These are phyloP conservation scores for Debaryomycetaceae sp. DNA, from an alignment of 1,139 yeast genomes.

Conservation along the genomic window DNA sequence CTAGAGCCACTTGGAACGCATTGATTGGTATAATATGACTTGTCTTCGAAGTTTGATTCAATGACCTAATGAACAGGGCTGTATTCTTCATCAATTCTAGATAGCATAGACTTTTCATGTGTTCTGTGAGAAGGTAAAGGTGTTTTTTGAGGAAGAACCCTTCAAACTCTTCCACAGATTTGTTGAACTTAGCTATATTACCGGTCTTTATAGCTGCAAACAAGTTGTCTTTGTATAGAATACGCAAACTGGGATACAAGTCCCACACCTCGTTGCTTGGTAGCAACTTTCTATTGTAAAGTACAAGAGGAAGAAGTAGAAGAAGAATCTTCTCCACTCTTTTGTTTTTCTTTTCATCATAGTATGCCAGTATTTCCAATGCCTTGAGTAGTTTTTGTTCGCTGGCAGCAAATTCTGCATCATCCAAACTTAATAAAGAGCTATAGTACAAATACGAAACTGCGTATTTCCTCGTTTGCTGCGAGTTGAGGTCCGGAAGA, in stretches of 20 bases:
- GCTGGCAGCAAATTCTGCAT: slow-evolving; percentile 54
- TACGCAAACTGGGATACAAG: slow-evolving; percentile 39
- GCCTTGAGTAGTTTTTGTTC: slow-evolving; percentile 50
- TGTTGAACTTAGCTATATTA: slow-evolving; percentile 48
- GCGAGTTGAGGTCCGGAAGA: slow-evolving; percentile 51
- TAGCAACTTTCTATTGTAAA: slow-evolving; percentile 38
- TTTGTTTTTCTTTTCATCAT: slow-evolving; percentile 18
- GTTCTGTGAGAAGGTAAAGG: slow-evolving; percentile 60
- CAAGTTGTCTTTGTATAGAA: slow-evolving; percentile 46
- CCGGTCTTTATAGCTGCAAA: slow-evolving; percentile 54
- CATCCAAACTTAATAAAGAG: slow-evolving; percentile 61
- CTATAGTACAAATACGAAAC: slow-evolving; percentile 64
- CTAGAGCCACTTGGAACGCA: slow-evolving; percentile 48
- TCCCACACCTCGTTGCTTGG: slow-evolving; percentile 44
- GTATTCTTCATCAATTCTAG: slow-evolving; percentile 52
- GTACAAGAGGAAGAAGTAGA: slow-evolving; percentile 53
- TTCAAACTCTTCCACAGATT: slow-evolving; percentile 43
- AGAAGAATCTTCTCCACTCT: slow-evolving; percentile 43
- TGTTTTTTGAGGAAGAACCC: slow-evolving; percentile 54
- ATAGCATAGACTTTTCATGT: slow-evolving; percentile 50
- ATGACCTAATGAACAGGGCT: slow-evolving; percentile 31
- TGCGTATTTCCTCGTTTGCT: slow-evolving; percentile 47
- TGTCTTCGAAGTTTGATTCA: slow-evolving; percentile 23
- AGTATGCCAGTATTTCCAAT: slow-evolving; percentile 28
- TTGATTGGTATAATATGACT: slow-evolving; percentile 45